These are phyloP conservation scores for Plasmodium cynomolgi DNA, from an alignment of 169 alveolate species.

Conservation along the genomic window DNA sequence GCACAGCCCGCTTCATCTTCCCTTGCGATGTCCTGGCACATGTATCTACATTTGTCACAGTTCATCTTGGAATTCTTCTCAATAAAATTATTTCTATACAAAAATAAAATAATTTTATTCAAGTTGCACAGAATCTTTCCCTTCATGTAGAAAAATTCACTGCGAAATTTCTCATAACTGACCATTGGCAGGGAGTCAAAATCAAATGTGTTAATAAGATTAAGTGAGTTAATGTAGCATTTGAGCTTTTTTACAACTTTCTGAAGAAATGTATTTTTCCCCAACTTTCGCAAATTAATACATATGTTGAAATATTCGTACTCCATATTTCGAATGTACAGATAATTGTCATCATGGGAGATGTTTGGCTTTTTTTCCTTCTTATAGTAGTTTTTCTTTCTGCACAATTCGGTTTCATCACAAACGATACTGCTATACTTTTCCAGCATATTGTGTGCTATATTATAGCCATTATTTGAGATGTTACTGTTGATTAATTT, in stretches of 20 bases:
- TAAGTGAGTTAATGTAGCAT: constrained; percentile 57
- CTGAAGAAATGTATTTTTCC: constrained; percentile 18
- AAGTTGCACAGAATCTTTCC: constrained; percentile 41
- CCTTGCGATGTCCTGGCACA: constrained; percentile 1
- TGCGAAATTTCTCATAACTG: constrained; percentile 38
- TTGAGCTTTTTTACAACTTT: constrained; percentile 46
- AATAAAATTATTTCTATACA: constrained; percentile 65
- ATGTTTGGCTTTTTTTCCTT: constrained; percentile 35
- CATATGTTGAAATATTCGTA: constrained; percentile 44
- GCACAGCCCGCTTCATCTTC: neutral
- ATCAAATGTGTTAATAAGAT: constrained; percentile 47
- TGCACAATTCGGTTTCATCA: constrained; percentile 28
- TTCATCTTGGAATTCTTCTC: constrained; percentile 15
- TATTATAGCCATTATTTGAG: neutral
- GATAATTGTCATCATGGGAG: constrained; percentile 5
- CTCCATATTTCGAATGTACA: constrained; percentile 45
- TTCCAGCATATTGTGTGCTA: constrained; percentile 24
- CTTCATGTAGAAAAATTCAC: constrained; percentile 53
- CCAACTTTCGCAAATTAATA: constrained; percentile 48
- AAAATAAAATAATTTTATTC: constrained; percentile 52
- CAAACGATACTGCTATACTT: constrained; percentile 10
- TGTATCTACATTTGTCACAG: neutral
- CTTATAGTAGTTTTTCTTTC: neutral
- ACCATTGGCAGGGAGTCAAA: constrained; percentile 62
- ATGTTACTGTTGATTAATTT: constrained; percentile 34